phyloP scores from a whole-genome alignment of 352 stramenopile species.

The Globisporangium alternatum region DNA sequence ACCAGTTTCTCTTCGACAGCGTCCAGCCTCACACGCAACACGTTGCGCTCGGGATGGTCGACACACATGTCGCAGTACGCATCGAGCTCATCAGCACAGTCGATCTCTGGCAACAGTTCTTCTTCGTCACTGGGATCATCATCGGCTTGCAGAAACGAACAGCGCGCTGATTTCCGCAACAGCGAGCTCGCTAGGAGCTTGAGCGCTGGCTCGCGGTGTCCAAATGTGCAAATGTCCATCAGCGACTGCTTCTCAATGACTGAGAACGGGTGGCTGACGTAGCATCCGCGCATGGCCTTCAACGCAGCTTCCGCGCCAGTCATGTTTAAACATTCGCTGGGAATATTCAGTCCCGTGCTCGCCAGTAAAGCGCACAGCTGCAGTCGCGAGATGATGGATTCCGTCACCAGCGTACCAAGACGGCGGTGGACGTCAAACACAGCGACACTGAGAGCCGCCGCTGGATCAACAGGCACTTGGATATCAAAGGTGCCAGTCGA shows the following conservation, averaged over 20 bases:
- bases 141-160: slow-evolving; percentile 26
- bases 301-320: slow-evolving; percentile 39
- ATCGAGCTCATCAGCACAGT: slow-evolving; percentile 19
- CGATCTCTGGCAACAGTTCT: neutral
- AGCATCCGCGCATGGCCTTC: slow-evolving; percentile 35
- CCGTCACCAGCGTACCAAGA: slow-evolving; percentile 26
- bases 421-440: slow-evolving; percentile 31
- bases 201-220: slow-evolving; percentile 36
- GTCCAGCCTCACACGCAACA: slow-evolving; percentile 19
- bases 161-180: slow-evolving; percentile 19
- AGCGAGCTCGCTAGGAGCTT: slow-evolving; percentile 29
- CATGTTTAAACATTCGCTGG: slow-evolving; percentile 35
- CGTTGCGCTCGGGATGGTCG: slow-evolving; percentile 16
- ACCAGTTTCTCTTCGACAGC: slow-evolving; percentile 12
- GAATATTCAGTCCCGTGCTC: slow-evolving; percentile 23
- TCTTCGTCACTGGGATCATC: slow-evolving; percentile 8
- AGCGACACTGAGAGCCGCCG: slow-evolving; percentile 16
- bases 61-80: slow-evolving; percentile 11
- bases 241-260: slow-evolving; percentile 21
- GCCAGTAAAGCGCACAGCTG: slow-evolving; percentile 39
- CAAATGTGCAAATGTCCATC: slow-evolving; percentile 24
- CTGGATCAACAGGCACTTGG: slow-evolving; percentile 10
- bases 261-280: slow-evolving; percentile 30
- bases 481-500: slow-evolving; percentile 17
- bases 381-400: slow-evolving; percentile 33